Conservation (phyloP, 2,329 filamentous ascomycete species). For the Alternaria sp. region DNA sequence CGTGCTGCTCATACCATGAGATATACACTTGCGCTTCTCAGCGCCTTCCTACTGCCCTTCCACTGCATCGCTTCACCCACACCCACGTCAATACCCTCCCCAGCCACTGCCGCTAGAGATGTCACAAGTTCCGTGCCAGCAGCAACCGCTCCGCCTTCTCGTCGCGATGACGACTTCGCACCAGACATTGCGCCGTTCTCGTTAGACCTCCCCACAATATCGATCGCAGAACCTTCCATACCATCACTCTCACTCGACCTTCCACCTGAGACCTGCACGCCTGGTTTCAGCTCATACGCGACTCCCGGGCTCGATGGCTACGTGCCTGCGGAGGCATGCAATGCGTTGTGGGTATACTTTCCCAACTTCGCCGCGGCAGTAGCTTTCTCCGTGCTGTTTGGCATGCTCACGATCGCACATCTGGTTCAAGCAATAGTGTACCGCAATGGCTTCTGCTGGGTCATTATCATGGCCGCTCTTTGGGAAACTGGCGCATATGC, state of each 20-base stretch:
- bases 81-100: slow-evolving; percentile 3
- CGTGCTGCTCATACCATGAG: slow-evolving; percentile 15
- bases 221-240: slow-evolving; percentile 15
- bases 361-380: slow-evolving; percentile 29
- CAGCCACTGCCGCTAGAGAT: slow-evolving; percentile 8
- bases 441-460: slow-evolving; percentile 48
- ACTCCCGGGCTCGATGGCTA: slow-evolving; percentile 28
- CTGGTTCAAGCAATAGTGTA: slow-evolving; percentile 23
- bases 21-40: slow-evolving; percentile 15
- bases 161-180: slow-evolving; percentile 15
- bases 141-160: slow-evolving; percentile 9
- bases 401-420: slow-evolving; percentile 24
- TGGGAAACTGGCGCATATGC: slow-evolving; percentile 53
- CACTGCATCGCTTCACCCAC: slow-evolving; percentile 14
- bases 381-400: slow-evolving; percentile 27
- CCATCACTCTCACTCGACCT: slow-evolving; percentile 14
- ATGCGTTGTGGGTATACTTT: slow-evolving; percentile 27
- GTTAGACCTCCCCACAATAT: slow-evolving; percentile 14
- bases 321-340: slow-evolving; percentile 25
- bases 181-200: slow-evolving; percentile 17
- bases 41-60: slow-evolving; percentile 17
- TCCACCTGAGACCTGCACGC: slow-evolving; percentile 19
- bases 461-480: slow-evolving; percentile 51
- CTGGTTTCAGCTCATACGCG: slow-evolving; percentile 20
- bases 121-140: slow-evolving; percentile 3